Conservation (phyloP, 225 moss, liverwort and hornwort species). For the Asterella californica region DNA sequence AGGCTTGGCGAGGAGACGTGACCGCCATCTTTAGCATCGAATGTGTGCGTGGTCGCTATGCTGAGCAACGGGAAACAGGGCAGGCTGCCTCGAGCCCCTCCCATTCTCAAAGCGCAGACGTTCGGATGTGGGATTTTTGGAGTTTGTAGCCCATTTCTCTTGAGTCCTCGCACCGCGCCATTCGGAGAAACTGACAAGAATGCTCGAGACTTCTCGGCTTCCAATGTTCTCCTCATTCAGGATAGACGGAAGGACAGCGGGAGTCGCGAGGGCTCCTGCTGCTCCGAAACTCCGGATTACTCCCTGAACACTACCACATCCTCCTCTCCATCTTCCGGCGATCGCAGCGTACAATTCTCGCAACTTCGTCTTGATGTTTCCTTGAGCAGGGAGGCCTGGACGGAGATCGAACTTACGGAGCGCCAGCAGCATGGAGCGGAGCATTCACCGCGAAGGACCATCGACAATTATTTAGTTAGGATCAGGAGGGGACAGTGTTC, state of each 20-base stretch:
- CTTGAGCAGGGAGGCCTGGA: background rate
- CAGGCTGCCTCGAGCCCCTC: constrained; percentile 18
- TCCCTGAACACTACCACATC: constrained; percentile 17
- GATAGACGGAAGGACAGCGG: constrained; percentile 14
- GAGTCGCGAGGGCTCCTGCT: background rate
- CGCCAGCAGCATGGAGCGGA: background rate
- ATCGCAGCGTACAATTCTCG: constrained; percentile 10
- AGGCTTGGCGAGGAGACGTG: background rate
- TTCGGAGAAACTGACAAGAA: constrained; percentile 13
- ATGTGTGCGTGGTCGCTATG: constrained; percentile 18
- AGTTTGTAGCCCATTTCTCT: constrained; percentile 28
- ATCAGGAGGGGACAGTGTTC: constrained; percentile 18
- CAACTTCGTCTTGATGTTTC: constrained; percentile 11
- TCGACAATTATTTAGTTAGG: constrained; percentile 22
- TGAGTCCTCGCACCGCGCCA: constrained; percentile 25
- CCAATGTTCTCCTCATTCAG: constrained; percentile 30
- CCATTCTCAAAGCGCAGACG: constrained; percentile 28
- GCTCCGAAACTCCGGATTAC: constrained; percentile 20
- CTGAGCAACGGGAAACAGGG: constrained; percentile 32
- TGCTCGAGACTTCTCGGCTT: constrained; percentile 21
- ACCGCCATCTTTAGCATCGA: background rate
- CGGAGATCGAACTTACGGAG: constrained; percentile 4
- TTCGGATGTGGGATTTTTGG: constrained; percentile 34
- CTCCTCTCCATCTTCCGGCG: background rate
- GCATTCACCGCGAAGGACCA: constrained; percentile 5